A percentile compares a stretch with the other conserved stretches of the same genome.
Evolutionary conservation across 75 land plant species (phyloP).

Genomic region (Cunninghamia lanceolata): DNA sequence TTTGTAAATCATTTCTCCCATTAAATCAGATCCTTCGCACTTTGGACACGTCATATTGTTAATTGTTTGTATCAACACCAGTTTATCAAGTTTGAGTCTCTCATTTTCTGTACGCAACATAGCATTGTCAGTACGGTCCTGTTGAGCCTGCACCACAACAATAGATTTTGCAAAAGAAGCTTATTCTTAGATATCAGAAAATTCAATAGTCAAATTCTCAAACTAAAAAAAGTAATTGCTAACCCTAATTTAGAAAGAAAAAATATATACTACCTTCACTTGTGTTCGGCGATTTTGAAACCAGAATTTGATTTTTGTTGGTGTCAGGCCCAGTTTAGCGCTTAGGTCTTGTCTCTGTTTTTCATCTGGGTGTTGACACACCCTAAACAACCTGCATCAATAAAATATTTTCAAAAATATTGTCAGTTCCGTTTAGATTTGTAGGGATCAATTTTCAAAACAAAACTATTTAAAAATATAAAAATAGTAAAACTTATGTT

Average conservation of each 20-base stretch:
- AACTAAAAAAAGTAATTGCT: neutral
- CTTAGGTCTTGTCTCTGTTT: slow-evolving; percentile 35
- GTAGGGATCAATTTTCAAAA: no score
- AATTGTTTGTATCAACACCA: slow-evolving; percentile 63
- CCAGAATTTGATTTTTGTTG: slow-evolving; percentile 48
- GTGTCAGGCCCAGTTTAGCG: slow-evolving; percentile 31
- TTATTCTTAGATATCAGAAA: neutral
- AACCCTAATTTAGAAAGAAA: neutral
- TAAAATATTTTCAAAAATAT: no score
- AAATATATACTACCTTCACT: slow-evolving; percentile 25
- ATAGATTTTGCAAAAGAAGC: neutral
- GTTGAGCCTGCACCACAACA: slow-evolving; percentile 47
- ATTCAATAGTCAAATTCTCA: neutral
- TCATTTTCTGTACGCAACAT: slow-evolving; percentile 59
- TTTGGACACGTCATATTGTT: slow-evolving; percentile 54
- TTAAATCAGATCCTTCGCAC: slow-evolving; percentile 52
- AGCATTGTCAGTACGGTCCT: slow-evolving; percentile 64
- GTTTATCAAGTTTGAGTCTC: slow-evolving; percentile 60
- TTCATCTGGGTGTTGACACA: slow-evolving; percentile 39
- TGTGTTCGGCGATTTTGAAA: slow-evolving; percentile 42
- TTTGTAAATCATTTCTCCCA: slow-evolving; percentile 45
- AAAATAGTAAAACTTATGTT: no score
- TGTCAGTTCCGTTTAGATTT: no score
- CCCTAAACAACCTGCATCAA: slow-evolving; percentile 17
- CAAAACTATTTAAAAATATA: no score